Evolutionary conservation across 768 basidiomycete genomes (phyloP), one percentile per base, ranked within the genome.

Genomic region (Termitomyces sp.): DNA sequence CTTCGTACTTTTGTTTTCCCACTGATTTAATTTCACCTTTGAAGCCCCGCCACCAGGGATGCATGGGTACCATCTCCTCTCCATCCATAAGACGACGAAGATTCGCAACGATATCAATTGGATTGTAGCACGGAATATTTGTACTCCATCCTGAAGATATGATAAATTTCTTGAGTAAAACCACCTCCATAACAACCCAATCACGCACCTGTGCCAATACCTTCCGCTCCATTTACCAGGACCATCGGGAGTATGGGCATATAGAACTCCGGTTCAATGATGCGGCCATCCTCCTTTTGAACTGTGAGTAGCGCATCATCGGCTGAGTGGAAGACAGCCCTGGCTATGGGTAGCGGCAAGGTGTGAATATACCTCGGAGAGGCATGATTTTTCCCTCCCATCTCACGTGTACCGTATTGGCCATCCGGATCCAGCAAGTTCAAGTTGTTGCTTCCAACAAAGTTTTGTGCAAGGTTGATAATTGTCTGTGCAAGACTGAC

Each of bases 21-120:
- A 84, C 81, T 63, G 84, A 83, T 76, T 86, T 93, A 75, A 98
- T 90, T 42, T 88, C 82, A 45, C 96, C 96, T 69, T 88, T 86
- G 77, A 96, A 98, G 34, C 96, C 96, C 56, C 94, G 87, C 91
- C 93, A 98, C 97, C 97, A 99, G 2, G 97, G 97, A 11, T 83
- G 78, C 92, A 99, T 98, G 0, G 87, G 82, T 14, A 87, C 85
- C 65, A 88, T 70, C 64, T 93, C 92, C 75, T 97, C 91, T 46
- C 84, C 89, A 2, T 81, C 80, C 92, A 98, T 96, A 65, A 95
- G 76, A 6, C 91, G 82, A 14, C 91, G 87, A 38, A 99, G 75
- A 71, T 98, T 98, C 25, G 80, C 81, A 14, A 98, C 91, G 59
- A 99, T 90, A 59, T 98, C 96, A 14, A 74, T 74, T 0, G 97